Conservation (phyloP, 805 yeast species). For the Candida verbasci region DNA sequence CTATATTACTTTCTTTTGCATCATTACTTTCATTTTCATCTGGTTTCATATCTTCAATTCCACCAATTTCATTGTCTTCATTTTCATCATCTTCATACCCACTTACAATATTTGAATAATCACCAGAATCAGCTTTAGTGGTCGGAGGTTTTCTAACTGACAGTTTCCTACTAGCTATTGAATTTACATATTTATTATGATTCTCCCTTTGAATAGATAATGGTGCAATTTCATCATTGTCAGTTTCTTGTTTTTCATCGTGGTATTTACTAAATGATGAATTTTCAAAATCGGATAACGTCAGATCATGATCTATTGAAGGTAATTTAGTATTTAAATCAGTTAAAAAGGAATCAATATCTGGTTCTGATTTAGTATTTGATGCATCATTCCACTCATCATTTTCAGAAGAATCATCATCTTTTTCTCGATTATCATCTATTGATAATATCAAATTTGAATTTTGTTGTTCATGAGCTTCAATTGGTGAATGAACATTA, state of each 20-base stretch:
- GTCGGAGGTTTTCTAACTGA: slow-evolving; percentile 37
- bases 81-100: slow-evolving; percentile 1
- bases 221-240: slow-evolving; percentile 18
- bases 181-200: slow-evolving; percentile 20
- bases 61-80: not conserved
- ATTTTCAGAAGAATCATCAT: slow-evolving; percentile 3
- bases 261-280: slow-evolving; percentile 11
- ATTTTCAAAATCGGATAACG: slow-evolving; percentile 27
- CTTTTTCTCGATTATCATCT: slow-evolving; percentile 15
- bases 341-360: slow-evolving; percentile 32
- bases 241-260: slow-evolving; percentile 9
- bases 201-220: slow-evolving; percentile 15
- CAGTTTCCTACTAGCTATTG: slow-evolving; percentile 22
- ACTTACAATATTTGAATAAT: slow-evolving; percentile 4
- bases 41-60: not conserved
- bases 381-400: slow-evolving; percentile 11
- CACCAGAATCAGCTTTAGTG: slow-evolving; percentile 8
- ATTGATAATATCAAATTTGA: slow-evolving; percentile 30
- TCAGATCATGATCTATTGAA: slow-evolving; percentile 11
- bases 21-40: not conserved
- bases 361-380: not conserved
- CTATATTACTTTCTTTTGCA: not conserved
- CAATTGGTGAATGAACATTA: not conserved
- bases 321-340: slow-evolving; percentile 21
- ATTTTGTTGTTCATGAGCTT: not conserved